Evolutionary conservation across 1,284 basidiomycete genomes (phyloP), one percentile per base, ranked within the genome.

Genomic region (Fereydounia khargensis): DNA sequence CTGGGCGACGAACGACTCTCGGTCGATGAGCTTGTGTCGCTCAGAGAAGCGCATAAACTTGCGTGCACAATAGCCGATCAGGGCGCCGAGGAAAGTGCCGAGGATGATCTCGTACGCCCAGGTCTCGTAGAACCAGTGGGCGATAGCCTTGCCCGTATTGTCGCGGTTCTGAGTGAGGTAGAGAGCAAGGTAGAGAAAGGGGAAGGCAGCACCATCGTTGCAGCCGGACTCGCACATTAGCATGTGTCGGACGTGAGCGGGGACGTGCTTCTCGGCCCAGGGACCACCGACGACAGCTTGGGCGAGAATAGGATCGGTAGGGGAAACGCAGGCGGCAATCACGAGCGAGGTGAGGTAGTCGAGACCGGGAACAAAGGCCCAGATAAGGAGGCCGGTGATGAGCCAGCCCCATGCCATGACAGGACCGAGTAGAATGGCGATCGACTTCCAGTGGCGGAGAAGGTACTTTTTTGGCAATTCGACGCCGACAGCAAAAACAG

Each of bases 181-280:
- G 8, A 98, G 81, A 0, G 94, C 85, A 51, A 99, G 83, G 77
- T 87, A 97, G 24, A 99, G 81, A 76, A 98, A 97, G 0, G 94
- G 94, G 76, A 95, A 99, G 0, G 94, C 94, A 1, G 79, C 73
- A 22, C 73, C 74, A 36, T 73, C 68, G 75, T 95, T 95, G 19
- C 87, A 84, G 0, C 91, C 91, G 6, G 88, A 90, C 78, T 97
- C 92, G 1, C 90, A 91, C 3, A 88, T 84, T n/a, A 96, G 79
- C 44, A 95, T 81, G 77, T 97, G 90, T 28, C 92, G 85, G 36
- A 98, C 82, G 76, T 99, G 95, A 0, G 90, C 86, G 0, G 94
- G 94, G 14, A 99, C 94, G 69, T 99, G 94, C 74, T 96, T 95
- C 76, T 98, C 89, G 2, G 94, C 94, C 79, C 94, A 99, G 77